Conservation (phyloP, 169 alveolate species). For the Cystoisospora suis region DNA sequence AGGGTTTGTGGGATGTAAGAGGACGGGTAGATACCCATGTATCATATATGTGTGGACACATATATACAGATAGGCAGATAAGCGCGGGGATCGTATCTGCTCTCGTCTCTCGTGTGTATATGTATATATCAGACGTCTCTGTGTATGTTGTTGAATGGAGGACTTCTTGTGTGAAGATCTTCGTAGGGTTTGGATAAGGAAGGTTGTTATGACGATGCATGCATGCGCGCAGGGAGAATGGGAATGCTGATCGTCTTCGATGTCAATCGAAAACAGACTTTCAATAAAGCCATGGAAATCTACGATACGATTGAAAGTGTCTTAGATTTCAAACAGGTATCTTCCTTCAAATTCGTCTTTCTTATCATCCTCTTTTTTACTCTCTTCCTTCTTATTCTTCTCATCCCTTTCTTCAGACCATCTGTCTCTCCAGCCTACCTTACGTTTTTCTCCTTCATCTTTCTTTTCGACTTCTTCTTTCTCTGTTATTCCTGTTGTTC, state of each 20-base stretch:
- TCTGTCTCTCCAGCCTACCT: not conserved
- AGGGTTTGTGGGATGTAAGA: no score
- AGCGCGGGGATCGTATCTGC: no score
- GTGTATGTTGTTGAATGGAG: not conserved
- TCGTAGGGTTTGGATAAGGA: no score
- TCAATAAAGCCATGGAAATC: conserved; percentile 23
- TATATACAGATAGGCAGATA: not conserved
- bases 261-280: not conserved
- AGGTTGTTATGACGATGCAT: no score
- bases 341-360: not conserved
- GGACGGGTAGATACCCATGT: no score
- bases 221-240: not conserved
- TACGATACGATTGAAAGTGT: conserved; percentile 18
- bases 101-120: no score
- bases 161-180: not conserved
- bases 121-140: not conserved
- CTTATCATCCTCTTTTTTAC: not conserved
- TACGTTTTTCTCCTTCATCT: not conserved
- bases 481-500: no score
- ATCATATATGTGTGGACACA: not conserved
- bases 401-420: not conserved
- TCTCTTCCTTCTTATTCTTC: not conserved
- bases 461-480: not conserved
- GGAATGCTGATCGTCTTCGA: conserved; percentile 32
- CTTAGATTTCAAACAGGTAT: not conserved